Evolutionary conservation across 371 early-diverging fungal genomes (phyloP), one percentile per base, ranked within the genome.

Genomic region (Mortierella sp.): DNA sequence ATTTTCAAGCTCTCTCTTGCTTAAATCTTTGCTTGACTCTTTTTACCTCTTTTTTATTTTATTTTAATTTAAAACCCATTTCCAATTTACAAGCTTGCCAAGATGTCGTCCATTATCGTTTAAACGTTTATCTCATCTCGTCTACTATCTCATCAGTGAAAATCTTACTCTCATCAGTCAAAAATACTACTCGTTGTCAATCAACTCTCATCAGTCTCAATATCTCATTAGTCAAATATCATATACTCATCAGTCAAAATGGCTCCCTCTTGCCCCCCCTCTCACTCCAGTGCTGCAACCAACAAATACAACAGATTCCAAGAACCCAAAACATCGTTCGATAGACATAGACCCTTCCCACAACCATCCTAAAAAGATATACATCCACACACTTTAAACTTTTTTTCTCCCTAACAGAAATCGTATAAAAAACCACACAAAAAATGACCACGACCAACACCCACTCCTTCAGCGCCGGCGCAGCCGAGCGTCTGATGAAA

Each of bases 251-350:
- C 34, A 46, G 26, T 60, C 66, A 75, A 67, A 66, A 75, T 75
- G 76, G 69, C 58, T 53, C 60, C 70, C 69, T 75, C 70, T 49
- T 68, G 69, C 69, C 76, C 76, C 76, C 76, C 76, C 70, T 67
- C 73, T 26, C 49, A 48, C 32, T 21, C 48, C 42, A 59, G 64
- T 50, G 55, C 63, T 55, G 34, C 60, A 60, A 63, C 44, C 44
- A 68, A 63, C 44, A 43, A 50, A 7, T 9, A 55, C 34, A 65
- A 62, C 46, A 67, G 55, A 50, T 54, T 51, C 41, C 21, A 53
- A 34, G 60, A 73, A 75, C 56, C 73, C 57, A 72, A 67, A 60
- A 42, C 64, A 27, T 50, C 56, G 24, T 58, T 55, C 19, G 73
- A 73, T 60, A 75, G 61, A 69, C 76, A 75, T 41, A 54, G 76